Percentiles rank a stretch among this genome's conserved stretches.
Evolutionary conservation across 2,329 filamentous ascomycete species (phyloP).

Genomic region (Monilinia polystroma): DNA sequence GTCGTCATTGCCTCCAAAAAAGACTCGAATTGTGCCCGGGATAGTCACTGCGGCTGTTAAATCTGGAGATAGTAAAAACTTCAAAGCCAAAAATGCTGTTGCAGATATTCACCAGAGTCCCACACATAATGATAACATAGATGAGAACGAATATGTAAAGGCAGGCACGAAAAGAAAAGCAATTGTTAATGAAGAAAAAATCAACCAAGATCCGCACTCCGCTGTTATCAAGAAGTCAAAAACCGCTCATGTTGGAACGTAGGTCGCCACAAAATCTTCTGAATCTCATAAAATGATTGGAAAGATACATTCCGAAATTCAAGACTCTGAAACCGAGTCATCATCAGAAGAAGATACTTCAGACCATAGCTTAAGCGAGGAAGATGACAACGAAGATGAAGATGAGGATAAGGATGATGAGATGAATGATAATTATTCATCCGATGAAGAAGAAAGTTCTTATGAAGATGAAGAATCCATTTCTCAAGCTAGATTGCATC

Average conservation of each 20-base stretch:
- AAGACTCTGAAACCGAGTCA: neutral
- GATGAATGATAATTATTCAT: neutral
- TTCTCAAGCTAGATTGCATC: neutral
- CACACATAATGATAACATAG: neutral
- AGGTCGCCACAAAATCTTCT: neutral
- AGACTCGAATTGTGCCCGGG: conserved; percentile 1
- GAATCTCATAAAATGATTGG: neutral
- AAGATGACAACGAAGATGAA: neutral
- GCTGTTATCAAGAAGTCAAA: neutral
- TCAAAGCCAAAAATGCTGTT: neutral
- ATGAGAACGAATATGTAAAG: neutral
- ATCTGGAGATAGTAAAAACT: neutral
- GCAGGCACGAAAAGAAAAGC: neutral
- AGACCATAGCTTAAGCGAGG: conserved; percentile 1
- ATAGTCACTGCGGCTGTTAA: neutral
- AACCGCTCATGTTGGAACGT: neutral
- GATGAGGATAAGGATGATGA: neutral
- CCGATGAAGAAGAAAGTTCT: conserved; percentile 4
- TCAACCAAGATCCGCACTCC: neutral
- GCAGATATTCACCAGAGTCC: neutral
- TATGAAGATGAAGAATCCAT: neutral
- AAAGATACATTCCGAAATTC: neutral
- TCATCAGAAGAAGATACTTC: conserved; percentile 6
- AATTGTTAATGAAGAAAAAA: neutral
- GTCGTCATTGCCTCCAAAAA: neutral